phyloP scores from a whole-genome alignment of 306 rosid genomes.

The Vigna reflexopilosa region DNA sequence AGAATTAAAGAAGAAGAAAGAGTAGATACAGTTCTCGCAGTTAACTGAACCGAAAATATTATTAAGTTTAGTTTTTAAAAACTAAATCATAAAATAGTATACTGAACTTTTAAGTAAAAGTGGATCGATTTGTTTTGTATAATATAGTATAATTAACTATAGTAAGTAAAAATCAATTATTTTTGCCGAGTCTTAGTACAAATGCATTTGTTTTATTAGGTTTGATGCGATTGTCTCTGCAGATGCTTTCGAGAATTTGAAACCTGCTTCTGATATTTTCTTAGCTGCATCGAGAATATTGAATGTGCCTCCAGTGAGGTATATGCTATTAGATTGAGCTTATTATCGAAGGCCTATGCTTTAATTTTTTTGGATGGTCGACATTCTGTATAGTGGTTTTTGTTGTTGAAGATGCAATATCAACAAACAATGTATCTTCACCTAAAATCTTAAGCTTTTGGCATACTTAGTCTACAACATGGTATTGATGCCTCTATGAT shows the following conservation, averaged over 20 bases:
- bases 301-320: conserved; percentile 82
- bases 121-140: no score
- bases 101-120: no score
- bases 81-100: no score
- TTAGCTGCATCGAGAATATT: conserved; percentile 84
- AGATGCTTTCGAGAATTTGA: conserved; percentile 97
- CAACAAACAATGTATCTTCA: background rate
- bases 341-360: conserved; percentile 27
- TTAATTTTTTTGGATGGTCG: background rate
- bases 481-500: background rate
- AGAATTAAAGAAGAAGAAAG: no score
- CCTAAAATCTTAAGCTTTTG: background rate
- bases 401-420: background rate
- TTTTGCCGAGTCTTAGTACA: no score
- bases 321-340: conserved; percentile 40
- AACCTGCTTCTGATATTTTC: conserved; percentile 97
- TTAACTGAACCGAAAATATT: no score
- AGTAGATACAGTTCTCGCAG: no score
- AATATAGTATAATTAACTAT: no score
- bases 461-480: background rate
- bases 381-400: conserved; percentile 34
- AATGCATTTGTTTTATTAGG: conserved; percentile 62
- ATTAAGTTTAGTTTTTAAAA: no score
- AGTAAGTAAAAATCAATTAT: no score
- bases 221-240: conserved; percentile 93